Evolutionary conservation across 208 protist species (phyloP), one percentile per base, ranked within the genome.

Genomic region (Plasmodiophora brassicae): DNA sequence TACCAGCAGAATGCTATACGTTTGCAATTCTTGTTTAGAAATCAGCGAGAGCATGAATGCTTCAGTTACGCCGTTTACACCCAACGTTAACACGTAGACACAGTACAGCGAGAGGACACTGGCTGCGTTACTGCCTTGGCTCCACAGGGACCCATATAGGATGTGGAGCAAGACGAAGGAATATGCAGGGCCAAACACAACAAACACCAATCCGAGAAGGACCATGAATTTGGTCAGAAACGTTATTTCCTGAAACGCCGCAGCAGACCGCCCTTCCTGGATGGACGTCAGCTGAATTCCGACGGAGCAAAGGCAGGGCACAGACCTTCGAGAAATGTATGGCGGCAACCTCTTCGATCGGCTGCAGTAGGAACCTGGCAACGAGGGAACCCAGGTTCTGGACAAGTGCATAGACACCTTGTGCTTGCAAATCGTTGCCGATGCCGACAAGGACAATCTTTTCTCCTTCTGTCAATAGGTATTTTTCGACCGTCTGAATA

Each of bases 381-480:
- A 78, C n/a, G 5, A 78, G n/a, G n/a, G 65, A 78, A 38, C 65
- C 65, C n/a, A 78, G n/a, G 41, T 78, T 78, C 65, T 78, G 65
- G n/a, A 78, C 65, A 8, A 78, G 10, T 5, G 14, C 65, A 78
- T 78, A 78, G 41, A 78, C 65, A 78, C 65, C 65, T 78, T 78
- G 65, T 5, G 65, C 65, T 44, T 78, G n/a, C n/a, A 32, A 32
- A 78, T 78, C 65, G 32, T 32, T 5, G n/a, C 65, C 14, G 41
- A 78, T 32, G 5, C 10, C n/a, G 65, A 78, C 65, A n/a, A 78
- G n/a, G 10, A 38, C 65, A 38, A 78, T 5, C 14, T 32, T 78
- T 38, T 78, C 65, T 14, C 65, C 65, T 32, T 78, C 65, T 38
- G 65, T 78, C 65, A 78, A 38, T 14, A 78, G 65, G 41, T 78